phyloP scores from a whole-genome alignment of 1,284 basidiomycete genomes.

The Ganoderma lingzhi region DNA sequence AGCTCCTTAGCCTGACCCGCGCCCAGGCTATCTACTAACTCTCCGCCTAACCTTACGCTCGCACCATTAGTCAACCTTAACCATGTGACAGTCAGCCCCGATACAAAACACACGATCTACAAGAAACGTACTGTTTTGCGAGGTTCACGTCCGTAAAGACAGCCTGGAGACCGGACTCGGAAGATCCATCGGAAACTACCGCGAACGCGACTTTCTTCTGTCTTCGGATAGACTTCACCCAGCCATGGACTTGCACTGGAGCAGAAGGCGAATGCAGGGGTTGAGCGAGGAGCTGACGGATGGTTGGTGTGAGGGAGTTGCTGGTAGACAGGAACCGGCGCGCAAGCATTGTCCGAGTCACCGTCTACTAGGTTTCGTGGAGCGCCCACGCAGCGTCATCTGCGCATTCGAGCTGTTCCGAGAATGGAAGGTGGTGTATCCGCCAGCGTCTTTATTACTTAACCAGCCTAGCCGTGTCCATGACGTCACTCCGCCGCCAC shows the following conservation, averaged over 20 bases:
- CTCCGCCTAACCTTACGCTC: conserved; percentile 74
- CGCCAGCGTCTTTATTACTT: background rate
- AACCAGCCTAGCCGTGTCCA: background rate
- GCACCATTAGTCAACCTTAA: conserved; percentile 76
- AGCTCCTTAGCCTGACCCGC: conserved; percentile 80
- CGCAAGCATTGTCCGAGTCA: conserved; percentile 31
- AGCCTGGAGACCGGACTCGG: conserved; percentile 73
- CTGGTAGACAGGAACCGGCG: conserved; percentile 39
- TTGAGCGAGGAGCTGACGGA: conserved; percentile 60
- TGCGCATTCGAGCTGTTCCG: conserved; percentile 17
- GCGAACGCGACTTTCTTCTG: conserved; percentile 91
- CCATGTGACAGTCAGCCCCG: background rate
- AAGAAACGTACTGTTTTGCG: conserved; percentile 44
- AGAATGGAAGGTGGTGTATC: conserved; percentile 30
- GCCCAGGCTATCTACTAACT: conserved; percentile 71
- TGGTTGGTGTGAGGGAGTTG: conserved; percentile 55
- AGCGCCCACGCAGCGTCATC: conserved; percentile 24
- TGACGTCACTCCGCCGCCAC: conserved; percentile 24
- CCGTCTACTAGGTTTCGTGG: conserved; percentile 13
- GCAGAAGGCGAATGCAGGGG: conserved; percentile 24
- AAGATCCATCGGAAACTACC: conserved; percentile 85
- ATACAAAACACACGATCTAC: background rate
- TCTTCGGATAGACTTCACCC: conserved; percentile 84
- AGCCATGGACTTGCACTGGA: conserved; percentile 66
- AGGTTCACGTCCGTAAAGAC: conserved; percentile 65